Conservation (phyloP, 1,284 basidiomycete species). For the Leccinum fallax region DNA sequence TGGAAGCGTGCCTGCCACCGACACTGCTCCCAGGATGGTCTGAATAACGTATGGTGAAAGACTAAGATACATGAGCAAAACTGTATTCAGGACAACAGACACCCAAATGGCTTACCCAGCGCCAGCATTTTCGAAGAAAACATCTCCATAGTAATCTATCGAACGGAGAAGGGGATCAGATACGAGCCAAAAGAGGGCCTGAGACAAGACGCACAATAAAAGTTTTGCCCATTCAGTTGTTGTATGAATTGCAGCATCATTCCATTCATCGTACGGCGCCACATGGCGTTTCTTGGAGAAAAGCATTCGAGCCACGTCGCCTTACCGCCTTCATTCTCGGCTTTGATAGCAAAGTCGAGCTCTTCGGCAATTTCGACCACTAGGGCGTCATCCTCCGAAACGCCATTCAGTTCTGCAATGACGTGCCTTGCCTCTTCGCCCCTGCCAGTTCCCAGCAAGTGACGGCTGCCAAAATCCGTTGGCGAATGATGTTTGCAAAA, state of each 20-base stretch:
- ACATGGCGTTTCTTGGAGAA: slow-evolving; percentile 65
- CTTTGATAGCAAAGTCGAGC: slow-evolving; percentile 65
- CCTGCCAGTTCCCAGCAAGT: slow-evolving; percentile 58
- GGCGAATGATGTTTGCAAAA: not conserved
- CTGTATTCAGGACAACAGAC: not conserved
- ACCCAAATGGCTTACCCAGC: slow-evolving; percentile 46
- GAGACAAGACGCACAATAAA: slow-evolving; percentile 58
- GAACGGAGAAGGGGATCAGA: not conserved
- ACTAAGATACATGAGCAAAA: slow-evolving; percentile 30
- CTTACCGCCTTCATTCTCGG: slow-evolving; percentile 77
- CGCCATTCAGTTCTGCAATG: slow-evolving; percentile 66
- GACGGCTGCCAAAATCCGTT: slow-evolving; percentile 46
- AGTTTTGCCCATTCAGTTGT: slow-evolving; percentile 77
- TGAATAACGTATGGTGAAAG: slow-evolving; percentile 75
- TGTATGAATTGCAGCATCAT: slow-evolving; percentile 86
- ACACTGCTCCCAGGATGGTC: slow-evolving; percentile 69
- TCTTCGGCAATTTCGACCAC: slow-evolving; percentile 52
- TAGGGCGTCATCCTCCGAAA: slow-evolving; percentile 42
- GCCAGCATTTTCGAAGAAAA: slow-evolving; percentile 79
- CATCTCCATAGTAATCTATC: slow-evolving; percentile 77
- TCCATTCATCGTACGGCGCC: slow-evolving; percentile 72
- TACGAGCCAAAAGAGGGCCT: not conserved
- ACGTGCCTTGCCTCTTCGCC: slow-evolving; percentile 59
- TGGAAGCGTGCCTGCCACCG: slow-evolving; percentile 65
- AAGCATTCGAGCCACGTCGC: slow-evolving; percentile 82